Conservation (phyloP, 257 asterid genomes). For the Gentiana macrophylla region DNA sequence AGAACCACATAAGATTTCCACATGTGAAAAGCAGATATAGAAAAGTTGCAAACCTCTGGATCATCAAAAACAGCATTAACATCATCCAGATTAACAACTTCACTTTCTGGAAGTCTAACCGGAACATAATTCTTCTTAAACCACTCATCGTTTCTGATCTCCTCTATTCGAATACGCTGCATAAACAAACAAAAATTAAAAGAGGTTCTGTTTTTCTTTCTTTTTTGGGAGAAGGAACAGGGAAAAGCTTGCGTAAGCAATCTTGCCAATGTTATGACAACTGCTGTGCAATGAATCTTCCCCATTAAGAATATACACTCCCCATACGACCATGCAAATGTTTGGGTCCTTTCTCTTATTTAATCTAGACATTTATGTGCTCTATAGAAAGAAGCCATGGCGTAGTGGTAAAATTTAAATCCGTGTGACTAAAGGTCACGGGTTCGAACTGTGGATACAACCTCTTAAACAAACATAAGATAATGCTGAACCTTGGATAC, state of each 20-base stretch:
- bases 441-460: no score
- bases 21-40: not conserved
- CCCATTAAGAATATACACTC: not conserved
- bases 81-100: constrained; percentile 90
- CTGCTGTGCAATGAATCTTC: no score
- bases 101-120: constrained; percentile 57
- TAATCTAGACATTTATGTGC: not conserved
- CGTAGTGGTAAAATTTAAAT: no score
- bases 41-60: constrained; percentile 63
- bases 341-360: not conserved
- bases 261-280: no score
- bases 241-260: no score
- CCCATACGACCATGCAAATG: not conserved
- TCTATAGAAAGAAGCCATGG: not conserved
- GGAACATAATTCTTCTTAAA: constrained; percentile 64
- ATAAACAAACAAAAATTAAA: constrained; percentile 13
- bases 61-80: constrained; percentile 96
- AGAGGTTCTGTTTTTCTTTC: not conserved
- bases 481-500: no score
- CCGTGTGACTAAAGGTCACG: no score
- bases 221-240: no score
- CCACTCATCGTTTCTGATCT: constrained; percentile 90
- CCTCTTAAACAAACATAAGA: no score
- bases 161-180: constrained; percentile 89
- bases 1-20: constrained; percentile 1